phyloP scores from a whole-genome alignment of 2,329 filamentous ascomycete genomes.

The Apiospora arundinis region DNA sequence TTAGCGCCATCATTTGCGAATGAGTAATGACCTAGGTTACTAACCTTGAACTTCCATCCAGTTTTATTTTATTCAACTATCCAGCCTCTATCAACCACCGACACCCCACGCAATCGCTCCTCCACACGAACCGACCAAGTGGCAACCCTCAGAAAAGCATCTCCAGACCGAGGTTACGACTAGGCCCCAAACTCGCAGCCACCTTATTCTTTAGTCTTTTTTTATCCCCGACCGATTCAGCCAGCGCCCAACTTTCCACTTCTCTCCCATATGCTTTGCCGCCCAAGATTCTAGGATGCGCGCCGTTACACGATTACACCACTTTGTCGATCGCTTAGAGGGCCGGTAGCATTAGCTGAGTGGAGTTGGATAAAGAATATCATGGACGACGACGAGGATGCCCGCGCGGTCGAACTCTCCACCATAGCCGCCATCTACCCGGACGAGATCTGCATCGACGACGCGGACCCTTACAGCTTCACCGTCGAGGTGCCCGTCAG shows the following conservation, averaged over 20 bases:
- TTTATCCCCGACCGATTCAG: neutral
- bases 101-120: neutral
- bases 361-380: slow-evolving; percentile 28
- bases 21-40: neutral
- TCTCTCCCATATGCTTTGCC: neutral
- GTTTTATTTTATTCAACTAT: neutral
- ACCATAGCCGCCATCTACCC: slow-evolving; percentile 70
- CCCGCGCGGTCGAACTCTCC: slow-evolving; percentile 64
- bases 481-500: slow-evolving; percentile 64
- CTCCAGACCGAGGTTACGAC: neutral
- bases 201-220: neutral
- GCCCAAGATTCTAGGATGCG: slow-evolving; percentile 27
- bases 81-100: neutral
- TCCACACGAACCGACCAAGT: neutral
- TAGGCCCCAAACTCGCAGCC: neutral
- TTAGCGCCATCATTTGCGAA: neutral
- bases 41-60: neutral
- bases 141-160: neutral
- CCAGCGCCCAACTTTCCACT: neutral
- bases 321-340: slow-evolving; percentile 26
- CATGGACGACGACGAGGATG: slow-evolving; percentile 53
- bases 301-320: slow-evolving; percentile 26
- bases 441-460: slow-evolving; percentile 58
- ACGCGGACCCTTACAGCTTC: slow-evolving; percentile 54
- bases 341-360: slow-evolving; percentile 33